These are phyloP conservation scores for Eucalyptus tenuipes DNA, from an alignment of 345 rosid genomes.

Conservation along the genomic window DNA sequence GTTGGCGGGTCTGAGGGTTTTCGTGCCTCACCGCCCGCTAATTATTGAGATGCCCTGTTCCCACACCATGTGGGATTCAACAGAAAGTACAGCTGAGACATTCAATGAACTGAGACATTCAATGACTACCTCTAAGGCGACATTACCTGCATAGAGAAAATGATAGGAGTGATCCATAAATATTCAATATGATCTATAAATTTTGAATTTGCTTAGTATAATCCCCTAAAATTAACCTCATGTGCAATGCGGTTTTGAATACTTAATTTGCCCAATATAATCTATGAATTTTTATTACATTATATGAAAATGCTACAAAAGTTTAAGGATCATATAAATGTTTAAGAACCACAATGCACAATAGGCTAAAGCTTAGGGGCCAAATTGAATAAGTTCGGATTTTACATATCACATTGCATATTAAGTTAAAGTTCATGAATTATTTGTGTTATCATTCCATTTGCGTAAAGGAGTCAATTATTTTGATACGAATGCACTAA, in stretches of 20 bases:
- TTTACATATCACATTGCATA: fast-evolving
- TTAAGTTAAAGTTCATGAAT: no score
- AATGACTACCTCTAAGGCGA: not conserved
- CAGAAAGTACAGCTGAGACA: not conserved
- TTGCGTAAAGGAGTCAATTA: not conserved
- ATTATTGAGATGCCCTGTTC: not conserved
- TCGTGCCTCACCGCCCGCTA: not conserved
- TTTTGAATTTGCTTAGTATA: fast-evolving
- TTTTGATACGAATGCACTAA: not conserved
- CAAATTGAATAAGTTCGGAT: fast-evolving
- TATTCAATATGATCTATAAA: no score
- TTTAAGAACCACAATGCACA: no score
- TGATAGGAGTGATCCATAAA: fast-evolving
- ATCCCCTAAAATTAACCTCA: fast-evolving
- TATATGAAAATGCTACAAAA: no score
- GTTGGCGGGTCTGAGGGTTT: no score
- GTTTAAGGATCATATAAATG: no score
- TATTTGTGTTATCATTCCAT: no score
- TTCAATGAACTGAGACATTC: no score
- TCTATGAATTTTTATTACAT: no score
- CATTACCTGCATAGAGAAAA: no score
- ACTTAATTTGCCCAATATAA: no score
- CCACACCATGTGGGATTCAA: not conserved
- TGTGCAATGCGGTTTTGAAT: fast-evolving
- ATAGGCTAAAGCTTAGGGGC: fast-evolving